Evolutionary conservation across 2,329 filamentous ascomycete genomes (phyloP).

Genomic region (Magnaporthiopsis poae): DNA sequence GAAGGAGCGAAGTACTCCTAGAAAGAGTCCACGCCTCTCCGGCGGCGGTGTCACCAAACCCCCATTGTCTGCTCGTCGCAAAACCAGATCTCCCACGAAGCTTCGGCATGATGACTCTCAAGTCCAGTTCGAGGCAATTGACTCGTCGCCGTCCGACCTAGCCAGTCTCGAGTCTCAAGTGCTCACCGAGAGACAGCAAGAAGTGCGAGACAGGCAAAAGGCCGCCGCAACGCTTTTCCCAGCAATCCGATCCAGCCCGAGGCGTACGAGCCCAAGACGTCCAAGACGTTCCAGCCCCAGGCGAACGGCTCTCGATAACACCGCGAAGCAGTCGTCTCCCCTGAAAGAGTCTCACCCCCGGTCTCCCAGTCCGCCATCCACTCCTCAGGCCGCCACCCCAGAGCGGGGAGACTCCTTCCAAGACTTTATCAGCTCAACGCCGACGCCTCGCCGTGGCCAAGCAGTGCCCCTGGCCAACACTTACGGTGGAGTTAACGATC

Average conservation of each 20-base stretch:
- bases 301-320: background rate
- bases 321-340: slow-evolving; percentile 15
- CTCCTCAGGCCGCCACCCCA: slow-evolving; percentile 32
- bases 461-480: slow-evolving; percentile 35
- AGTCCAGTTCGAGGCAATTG: slow-evolving; percentile 63
- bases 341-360: slow-evolving; percentile 8
- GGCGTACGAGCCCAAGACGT: slow-evolving; percentile 9
- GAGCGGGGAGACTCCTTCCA: slow-evolving; percentile 34
- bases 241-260: slow-evolving; percentile 50
- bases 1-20: slow-evolving; percentile 7
- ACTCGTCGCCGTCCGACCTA: slow-evolving; percentile 43
- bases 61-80: slow-evolving; percentile 1
- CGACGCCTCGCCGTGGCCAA: slow-evolving; percentile 49
- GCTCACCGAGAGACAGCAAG: slow-evolving; percentile 69
- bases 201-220: slow-evolving; percentile 64
- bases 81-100: slow-evolving; percentile 25
- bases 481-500: slow-evolving; percentile 39
- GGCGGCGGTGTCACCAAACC: slow-evolving; percentile 2
- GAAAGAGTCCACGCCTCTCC: slow-evolving; percentile 1
- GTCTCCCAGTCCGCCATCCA: background rate
- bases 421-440: slow-evolving; percentile 49
- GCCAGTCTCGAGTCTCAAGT: slow-evolving; percentile 55
- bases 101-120: slow-evolving; percentile 75
- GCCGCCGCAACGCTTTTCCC: slow-evolving; percentile 59
- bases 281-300: slow-evolving; percentile 5